phyloP scores from a whole-genome alignment of 2,329 filamentous ascomycete genomes.

The Pleomassaria siparia region DNA sequence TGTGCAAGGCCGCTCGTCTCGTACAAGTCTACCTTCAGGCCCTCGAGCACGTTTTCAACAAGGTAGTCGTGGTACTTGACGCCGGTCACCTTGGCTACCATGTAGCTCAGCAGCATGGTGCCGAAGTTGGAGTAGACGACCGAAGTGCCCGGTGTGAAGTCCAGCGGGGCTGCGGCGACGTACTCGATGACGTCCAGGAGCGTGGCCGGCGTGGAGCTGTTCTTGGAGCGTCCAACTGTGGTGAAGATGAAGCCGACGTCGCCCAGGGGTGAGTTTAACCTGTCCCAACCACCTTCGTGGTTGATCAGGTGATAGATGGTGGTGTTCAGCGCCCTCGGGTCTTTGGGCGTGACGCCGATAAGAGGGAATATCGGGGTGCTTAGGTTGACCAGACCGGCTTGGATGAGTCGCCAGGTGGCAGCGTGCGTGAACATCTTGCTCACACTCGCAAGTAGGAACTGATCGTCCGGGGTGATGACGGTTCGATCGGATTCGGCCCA shows the following conservation, averaged over 20 bases:
- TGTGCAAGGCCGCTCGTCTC: not conserved
- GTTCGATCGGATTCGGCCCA: conserved; percentile 23
- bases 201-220: conserved; percentile 16
- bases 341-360: conserved; percentile 19
- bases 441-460: conserved; percentile 26
- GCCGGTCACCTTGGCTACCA: not conserved
- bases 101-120: not conserved
- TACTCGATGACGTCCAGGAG: conserved; percentile 24
- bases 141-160: conserved; percentile 19
- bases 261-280: conserved; percentile 6
- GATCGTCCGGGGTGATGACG: conserved; percentile 17
- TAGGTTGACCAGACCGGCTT: conserved; percentile 16
- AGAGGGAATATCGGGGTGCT: conserved; percentile 21
- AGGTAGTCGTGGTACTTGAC: not conserved
- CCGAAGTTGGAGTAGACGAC: not conserved
- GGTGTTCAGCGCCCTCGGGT: conserved; percentile 19
- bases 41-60: not conserved
- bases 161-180: conserved; percentile 14
- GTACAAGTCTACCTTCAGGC: not conserved
- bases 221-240: conserved; percentile 15
- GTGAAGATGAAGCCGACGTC: conserved; percentile 24
- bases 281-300: conserved; percentile 23
- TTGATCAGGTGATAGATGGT: conserved; percentile 24
- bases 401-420: conserved; percentile 15
- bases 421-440: conserved; percentile 25